Evolutionary conservation across 2,329 filamentous ascomycete species (phyloP).

Genomic region (Tolypocladium amazonense): DNA sequence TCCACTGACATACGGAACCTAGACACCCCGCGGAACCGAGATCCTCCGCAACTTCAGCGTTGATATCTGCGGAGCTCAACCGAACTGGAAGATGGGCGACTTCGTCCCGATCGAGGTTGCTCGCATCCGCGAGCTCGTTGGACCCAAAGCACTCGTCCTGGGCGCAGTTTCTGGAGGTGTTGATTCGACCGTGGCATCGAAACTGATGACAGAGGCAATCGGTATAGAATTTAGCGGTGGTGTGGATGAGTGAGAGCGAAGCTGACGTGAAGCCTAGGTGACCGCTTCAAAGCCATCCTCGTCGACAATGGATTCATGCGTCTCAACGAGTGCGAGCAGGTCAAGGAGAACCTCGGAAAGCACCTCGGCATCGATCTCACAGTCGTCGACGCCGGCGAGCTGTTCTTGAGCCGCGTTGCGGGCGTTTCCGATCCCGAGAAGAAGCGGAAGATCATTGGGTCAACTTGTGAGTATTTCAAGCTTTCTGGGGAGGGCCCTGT

Average conservation of each 20-base stretch:
- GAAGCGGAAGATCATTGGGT: constrained; percentile 91
- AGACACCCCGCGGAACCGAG: too few species aligned
- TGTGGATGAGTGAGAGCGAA: too few species aligned
- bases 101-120: constrained; percentile 74
- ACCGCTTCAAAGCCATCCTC: too few species aligned
- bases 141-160: constrained; percentile 71
- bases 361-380: constrained; percentile 86
- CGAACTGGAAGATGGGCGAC: constrained; percentile 77
- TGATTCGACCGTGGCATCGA: constrained; percentile 78
- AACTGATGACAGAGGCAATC: constrained; percentile 30
- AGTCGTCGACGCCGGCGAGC: constrained; percentile 67
- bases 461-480: too few species aligned
- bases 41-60: too few species aligned
- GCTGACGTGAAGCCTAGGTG: too few species aligned
- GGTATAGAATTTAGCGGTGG: too few species aligned
- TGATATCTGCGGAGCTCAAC: constrained; percentile 70
- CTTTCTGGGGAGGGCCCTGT: too few species aligned
- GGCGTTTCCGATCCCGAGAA: constrained; percentile 70
- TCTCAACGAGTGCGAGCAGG: constrained; percentile 71
- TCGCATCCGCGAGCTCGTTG: constrained; percentile 73
- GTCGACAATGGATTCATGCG: constrained; percentile 76
- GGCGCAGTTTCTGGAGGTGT: constrained; percentile 60
- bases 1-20: too few species aligned
- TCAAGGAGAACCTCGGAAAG: constrained; percentile 67
- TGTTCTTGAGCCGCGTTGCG: constrained; percentile 64